phyloP scores from a whole-genome alignment of 2,329 filamentous ascomycete genomes.

The Gyromitra esculenta region DNA sequence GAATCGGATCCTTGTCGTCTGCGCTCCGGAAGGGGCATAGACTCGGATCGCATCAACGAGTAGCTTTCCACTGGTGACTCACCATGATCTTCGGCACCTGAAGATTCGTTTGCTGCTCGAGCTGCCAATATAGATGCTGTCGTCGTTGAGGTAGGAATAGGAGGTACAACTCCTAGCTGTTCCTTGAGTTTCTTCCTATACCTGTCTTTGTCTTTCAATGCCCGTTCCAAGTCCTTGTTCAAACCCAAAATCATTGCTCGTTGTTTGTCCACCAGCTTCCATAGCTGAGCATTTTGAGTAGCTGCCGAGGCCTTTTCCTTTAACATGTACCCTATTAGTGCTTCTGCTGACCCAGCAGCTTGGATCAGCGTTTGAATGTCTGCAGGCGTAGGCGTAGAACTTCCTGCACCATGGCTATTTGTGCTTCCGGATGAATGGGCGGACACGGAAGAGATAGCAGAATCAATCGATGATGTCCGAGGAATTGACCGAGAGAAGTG shows the following conservation, averaged over 20 bases:
- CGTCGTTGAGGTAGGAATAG: slow-evolving; percentile 58
- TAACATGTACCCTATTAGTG: slow-evolving; percentile 84
- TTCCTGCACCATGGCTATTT: slow-evolving; percentile 50
- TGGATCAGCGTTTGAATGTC: slow-evolving; percentile 83
- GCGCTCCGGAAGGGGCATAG: slow-evolving; percentile 46
- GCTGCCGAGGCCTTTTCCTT: slow-evolving; percentile 91
- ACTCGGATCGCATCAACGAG: slow-evolving; percentile 44
- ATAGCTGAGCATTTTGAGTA: slow-evolving; percentile 90
- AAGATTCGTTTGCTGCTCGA: slow-evolving; percentile 55
- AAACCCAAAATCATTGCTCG: slow-evolving; percentile 90
- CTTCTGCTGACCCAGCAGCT: slow-evolving; percentile 87
- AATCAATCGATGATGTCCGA: slow-evolving; percentile 90
- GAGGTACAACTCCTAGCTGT: slow-evolving; percentile 65
- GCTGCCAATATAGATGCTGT: slow-evolving; percentile 31
- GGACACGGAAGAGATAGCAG: slow-evolving; percentile 82
- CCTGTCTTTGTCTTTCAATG: slow-evolving; percentile 91
- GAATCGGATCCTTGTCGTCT: slow-evolving; percentile 16
- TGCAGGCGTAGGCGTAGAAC: slow-evolving; percentile 68
- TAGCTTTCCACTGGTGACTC: slow-evolving; percentile 57
- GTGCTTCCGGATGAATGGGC: slow-evolving; percentile 65
- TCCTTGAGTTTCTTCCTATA: slow-evolving; percentile 93
- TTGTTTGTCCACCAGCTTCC: slow-evolving; percentile 96
- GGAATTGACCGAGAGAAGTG: slow-evolving; percentile 61
- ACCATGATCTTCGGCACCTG: slow-evolving; percentile 58
- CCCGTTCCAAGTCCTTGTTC: slow-evolving; percentile 91